phyloP scores from a whole-genome alignment of 176 grass and related monocot species.

The Musa troglodytarum region DNA sequence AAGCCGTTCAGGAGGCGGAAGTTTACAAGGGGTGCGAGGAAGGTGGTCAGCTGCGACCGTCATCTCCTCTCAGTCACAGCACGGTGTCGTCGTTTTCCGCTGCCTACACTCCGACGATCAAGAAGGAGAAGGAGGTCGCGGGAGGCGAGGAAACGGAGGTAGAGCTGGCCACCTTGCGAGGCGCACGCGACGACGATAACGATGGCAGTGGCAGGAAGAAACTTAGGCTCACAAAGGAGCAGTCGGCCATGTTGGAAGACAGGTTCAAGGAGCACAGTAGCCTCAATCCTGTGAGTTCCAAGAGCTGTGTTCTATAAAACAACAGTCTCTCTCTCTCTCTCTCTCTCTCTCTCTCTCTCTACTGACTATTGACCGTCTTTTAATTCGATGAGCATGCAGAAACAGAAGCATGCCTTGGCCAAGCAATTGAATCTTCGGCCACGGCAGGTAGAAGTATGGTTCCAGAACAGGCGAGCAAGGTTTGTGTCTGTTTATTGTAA shows the following conservation, averaged over 20 bases:
- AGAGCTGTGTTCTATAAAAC: too few species aligned
- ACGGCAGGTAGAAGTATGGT: conserved; percentile 26
- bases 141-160: background rate
- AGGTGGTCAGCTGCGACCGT: background rate
- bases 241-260: conserved; percentile 18
- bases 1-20: too few species aligned
- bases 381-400: background rate
- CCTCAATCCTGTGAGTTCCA: conserved; percentile 1
- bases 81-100: conserved; percentile 8
- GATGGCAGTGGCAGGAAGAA: conserved; percentile 8
- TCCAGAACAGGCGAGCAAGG: conserved; percentile 30
- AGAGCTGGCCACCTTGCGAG: background rate
- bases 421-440: conserved; percentile 23
- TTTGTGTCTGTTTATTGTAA: background rate
- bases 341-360: too few species aligned
- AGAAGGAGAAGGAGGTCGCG: background rate
- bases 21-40: too few species aligned
- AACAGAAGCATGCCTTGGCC: conserved; percentile 18
- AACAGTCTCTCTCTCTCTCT: too few species aligned
- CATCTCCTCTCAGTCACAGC: background rate
- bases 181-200: background rate
- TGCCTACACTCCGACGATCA: background rate
- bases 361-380: too few species aligned
- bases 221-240: conserved; percentile 20
- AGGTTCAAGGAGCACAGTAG: conserved; percentile 14